These are phyloP conservation scores for Hippophae gyantsensis DNA, from an alignment of 306 rosid species.

Conservation along the genomic window DNA sequence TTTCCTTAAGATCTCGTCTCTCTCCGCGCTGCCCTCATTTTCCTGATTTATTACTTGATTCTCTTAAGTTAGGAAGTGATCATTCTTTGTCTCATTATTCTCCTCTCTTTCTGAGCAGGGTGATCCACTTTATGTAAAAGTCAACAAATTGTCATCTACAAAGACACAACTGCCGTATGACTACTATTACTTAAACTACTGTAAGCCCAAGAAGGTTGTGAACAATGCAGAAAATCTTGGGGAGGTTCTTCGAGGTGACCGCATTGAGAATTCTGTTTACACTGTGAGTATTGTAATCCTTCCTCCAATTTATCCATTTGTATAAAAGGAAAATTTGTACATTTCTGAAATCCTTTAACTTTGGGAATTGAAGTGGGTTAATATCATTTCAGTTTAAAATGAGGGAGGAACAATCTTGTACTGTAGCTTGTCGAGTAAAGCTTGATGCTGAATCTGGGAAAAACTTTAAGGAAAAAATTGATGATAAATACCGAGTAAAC, in stretches of 20 bases:
- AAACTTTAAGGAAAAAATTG: constrained; percentile 87
- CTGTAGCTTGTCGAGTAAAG: constrained; percentile 42
- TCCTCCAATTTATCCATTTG: constrained; percentile 5
- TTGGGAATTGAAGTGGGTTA: constrained; percentile 14
- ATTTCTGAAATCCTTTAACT: background rate
- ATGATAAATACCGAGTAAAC: constrained; percentile 88
- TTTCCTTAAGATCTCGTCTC: background rate
- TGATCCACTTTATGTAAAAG: constrained; percentile 62
- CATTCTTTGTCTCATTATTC: background rate
- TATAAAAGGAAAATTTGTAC: background rate
- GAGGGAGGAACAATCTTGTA: constrained; percentile 87
- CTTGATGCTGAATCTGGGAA: constrained; percentile 74
- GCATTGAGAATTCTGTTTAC: constrained; percentile 86
- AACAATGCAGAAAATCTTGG: constrained; percentile 95
- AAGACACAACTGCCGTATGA: constrained; percentile 99
- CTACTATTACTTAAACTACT: constrained; percentile 79
- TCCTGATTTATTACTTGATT: background rate
- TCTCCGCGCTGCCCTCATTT: background rate
- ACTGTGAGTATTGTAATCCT: constrained; percentile 35
- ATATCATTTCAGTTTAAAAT: constrained; percentile 52
- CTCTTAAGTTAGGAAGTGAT: background rate
- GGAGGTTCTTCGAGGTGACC: constrained; percentile 99
- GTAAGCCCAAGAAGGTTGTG: constrained; percentile 51
- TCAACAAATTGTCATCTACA: constrained; percentile 91
- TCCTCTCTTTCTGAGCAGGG: constrained; percentile 38